Evolutionary conservation across 176 grass and related monocot genomes (phyloP).

Genomic region (Dendrocalamus sinicus): DNA sequence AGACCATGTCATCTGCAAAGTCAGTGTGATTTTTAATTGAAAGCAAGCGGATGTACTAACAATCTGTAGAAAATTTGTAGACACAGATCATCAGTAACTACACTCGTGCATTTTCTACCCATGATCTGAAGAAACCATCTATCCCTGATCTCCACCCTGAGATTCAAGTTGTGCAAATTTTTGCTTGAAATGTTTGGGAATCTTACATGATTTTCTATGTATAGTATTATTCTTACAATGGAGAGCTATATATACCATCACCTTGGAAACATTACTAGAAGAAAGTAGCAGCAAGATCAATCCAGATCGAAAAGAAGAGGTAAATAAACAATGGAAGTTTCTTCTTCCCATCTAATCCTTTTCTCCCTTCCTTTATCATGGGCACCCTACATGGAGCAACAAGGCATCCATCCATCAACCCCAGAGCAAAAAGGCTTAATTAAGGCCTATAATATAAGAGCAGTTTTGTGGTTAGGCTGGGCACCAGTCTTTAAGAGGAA

Average conservation of each 20-base stretch:
- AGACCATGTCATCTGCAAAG: not conserved
- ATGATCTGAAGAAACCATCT: not conserved
- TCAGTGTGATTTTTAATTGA: not conserved
- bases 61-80: not conserved
- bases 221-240: not conserved
- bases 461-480: conserved; percentile 4
- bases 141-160: not conserved
- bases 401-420: conserved; percentile 26
- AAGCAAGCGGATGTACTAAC: not conserved
- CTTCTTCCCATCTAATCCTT: conserved; percentile 4
- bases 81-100: no score
- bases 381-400: conserved; percentile 33
- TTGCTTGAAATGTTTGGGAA: not conserved
- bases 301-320: not conserved
- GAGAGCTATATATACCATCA: not conserved
- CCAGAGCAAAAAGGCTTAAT: not conserved
- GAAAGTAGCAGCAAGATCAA: not conserved
- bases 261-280: not conserved
- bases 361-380: conserved; percentile 41
- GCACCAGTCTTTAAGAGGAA: not conserved
- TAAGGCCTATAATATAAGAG: conserved; percentile 6
- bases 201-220: not conserved
- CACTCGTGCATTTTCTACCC: not conserved
- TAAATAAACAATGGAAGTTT: conserved; percentile 8
- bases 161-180: not conserved